A percentile compares a stretch with the other conserved stretches of the same genome.
Evolutionary conservation across 83 land plant species (phyloP).

Genomic region (Diphasiastrum complanatum): DNA sequence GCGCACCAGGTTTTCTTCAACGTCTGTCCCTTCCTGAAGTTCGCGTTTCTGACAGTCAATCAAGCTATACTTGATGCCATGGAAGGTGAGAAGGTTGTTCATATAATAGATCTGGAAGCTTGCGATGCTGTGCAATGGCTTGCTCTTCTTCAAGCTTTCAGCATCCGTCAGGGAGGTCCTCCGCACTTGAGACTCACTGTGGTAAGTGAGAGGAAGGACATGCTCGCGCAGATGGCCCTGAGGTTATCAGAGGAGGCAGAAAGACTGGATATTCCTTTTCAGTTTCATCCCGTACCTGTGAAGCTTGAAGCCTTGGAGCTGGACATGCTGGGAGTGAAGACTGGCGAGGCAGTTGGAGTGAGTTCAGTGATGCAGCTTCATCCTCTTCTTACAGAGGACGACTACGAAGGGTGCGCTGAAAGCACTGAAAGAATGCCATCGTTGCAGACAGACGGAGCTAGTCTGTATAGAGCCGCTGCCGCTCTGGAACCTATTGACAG

Average conservation of each 20-base stretch:
- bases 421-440: background rate
- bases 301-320: constrained; percentile 42
- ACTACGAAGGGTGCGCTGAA: constrained; percentile 1
- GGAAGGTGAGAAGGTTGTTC: constrained; percentile 77
- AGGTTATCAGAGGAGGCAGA: constrained; percentile 59
- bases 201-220: constrained; percentile 43
- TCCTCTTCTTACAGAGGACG: constrained; percentile 42
- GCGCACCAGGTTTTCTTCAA: constrained; percentile 52
- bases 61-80: constrained; percentile 77
- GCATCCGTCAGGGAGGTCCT: constrained; percentile 57
- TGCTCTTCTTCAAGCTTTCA: constrained; percentile 44
- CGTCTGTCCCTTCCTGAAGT: constrained; percentile 54
- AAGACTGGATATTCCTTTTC: constrained; percentile 67
- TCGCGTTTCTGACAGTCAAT: constrained; percentile 46
- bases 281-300: constrained; percentile 50
- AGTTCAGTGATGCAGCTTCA: constrained; percentile 60
- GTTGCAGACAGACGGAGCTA: background rate
- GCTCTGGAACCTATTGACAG: constrained; percentile 11
- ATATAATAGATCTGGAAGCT: constrained; percentile 53
- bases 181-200: constrained; percentile 77
- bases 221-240: constrained; percentile 41
- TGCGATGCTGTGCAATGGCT: constrained; percentile 64
- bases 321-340: constrained; percentile 52
- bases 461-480: background rate
- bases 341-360: constrained; percentile 71